Evolutionary conservation across 345 rosid species (phyloP), one percentile per base, ranked within the genome.

Genomic region (Brassica carinata): DNA sequence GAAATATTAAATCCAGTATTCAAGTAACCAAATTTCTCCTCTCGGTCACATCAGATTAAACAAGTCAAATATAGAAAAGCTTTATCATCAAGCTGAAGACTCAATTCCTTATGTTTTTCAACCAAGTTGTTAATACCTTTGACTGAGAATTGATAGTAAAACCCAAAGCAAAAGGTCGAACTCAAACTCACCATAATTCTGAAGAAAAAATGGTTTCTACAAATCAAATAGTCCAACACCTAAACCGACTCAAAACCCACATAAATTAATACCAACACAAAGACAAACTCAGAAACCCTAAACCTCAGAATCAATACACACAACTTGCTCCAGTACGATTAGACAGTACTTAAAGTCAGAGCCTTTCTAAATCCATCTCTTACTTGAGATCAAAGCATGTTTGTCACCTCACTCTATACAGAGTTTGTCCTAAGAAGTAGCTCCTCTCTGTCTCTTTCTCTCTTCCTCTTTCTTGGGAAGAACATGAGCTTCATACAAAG

Each of bases 401-500:
- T 73, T n/a, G 0, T 31, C 69, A 8, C 79, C 55, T 19, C 26
- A 59, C 75, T 74, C 30, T 79, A 55, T 73, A 70, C 79, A 80
- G 57, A 65, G 79, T 64, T 75, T 69, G 62, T 71, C 77, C 84
- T 81, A 71, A 9, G 83, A 64, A 63, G 66, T 63, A 23, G 29
- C 79, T 18, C 27, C 72, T 40, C 83, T 75, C 62, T 17, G 55
- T 10, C 55, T 81, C 80, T 74, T 31, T 72, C 69, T 73, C 78
- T 73, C 78, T 51, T 45, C 11, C 36, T 31, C 78, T 65, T 75
- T 81, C 86, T 88, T 93, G 73, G 86, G 91, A 57, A 96, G 91
- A 71, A 94, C 86, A 77, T 77, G 85, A 76, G 86, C 80, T 88
- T 96, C 97, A 51, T 92, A 94, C 64, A 96, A 84, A 1, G 94